Percentiles rank a stretch among this genome's conserved stretches.
phyloP scores from a whole-genome alignment of 345 rosid species.

The Pugionium cornutum region DNA sequence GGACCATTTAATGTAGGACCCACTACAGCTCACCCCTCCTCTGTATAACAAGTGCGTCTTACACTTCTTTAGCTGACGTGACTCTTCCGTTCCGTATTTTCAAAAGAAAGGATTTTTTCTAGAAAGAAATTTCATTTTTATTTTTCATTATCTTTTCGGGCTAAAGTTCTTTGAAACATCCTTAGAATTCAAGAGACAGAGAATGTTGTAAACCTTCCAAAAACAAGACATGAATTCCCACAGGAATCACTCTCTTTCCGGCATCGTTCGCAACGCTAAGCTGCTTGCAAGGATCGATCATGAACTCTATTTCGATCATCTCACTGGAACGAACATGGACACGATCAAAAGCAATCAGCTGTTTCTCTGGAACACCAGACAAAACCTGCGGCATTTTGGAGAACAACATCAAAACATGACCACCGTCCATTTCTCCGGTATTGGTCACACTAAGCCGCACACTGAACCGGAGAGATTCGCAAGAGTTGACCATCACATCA shows the following conservation, averaged over 20 bases:
- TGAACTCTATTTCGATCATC: slow-evolving; percentile 49
- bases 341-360: slow-evolving; percentile 75
- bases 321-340: slow-evolving; percentile 51
- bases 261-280: slow-evolving; percentile 57
- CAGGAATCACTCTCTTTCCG: slow-evolving; percentile 59
- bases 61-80: slow-evolving; percentile 24
- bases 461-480: slow-evolving; percentile 53
- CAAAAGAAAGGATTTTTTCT: neutral
- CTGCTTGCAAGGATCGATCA: slow-evolving; percentile 73
- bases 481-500: slow-evolving; percentile 49
- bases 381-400: slow-evolving; percentile 51
- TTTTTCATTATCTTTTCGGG: neutral
- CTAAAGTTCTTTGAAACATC: neutral
- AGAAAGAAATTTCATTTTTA: too few relatives aligned
- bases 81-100: neutral
- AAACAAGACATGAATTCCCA: slow-evolving; percentile 60
- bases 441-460: slow-evolving; percentile 54
- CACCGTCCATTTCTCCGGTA: slow-evolving; percentile 66
- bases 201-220: slow-evolving; percentile 63
- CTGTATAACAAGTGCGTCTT: slow-evolving; percentile 18
- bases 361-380: slow-evolving; percentile 59
- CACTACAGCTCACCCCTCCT: slow-evolving; percentile 31
- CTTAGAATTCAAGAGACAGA: slow-evolving; percentile 48
- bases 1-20: slow-evolving; percentile 34
- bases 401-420: slow-evolving; percentile 73